phyloP scores from a whole-genome alignment of 305 asterid genomes.

The Galium porrigens region DNA sequence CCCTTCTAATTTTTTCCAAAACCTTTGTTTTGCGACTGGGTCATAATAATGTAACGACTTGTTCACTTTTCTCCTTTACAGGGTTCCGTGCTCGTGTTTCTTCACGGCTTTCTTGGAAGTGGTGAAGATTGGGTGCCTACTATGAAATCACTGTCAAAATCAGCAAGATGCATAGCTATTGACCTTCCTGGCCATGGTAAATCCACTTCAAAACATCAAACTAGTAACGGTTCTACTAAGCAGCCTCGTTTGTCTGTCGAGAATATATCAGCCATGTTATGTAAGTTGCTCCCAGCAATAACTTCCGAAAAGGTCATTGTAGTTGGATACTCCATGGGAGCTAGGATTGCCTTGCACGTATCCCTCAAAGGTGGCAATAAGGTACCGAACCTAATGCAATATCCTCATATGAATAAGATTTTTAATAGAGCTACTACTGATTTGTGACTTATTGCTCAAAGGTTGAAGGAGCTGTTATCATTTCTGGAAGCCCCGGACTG shows the following conservation, averaged over 20 bases:
- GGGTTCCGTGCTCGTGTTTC: slow-evolving; percentile 56
- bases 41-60: not conserved
- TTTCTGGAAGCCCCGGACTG: slow-evolving; percentile 92
- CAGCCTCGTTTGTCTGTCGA: slow-evolving; percentile 48
- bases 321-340: slow-evolving; percentile 95
- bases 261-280: slow-evolving; percentile 36
- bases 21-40: slow-evolving; percentile 7
- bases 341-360: slow-evolving; percentile 63
- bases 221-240: slow-evolving; percentile 16
- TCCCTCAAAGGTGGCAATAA: slow-evolving; percentile 51
- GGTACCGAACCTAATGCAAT: slow-evolving; percentile 27
- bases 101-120: slow-evolving; percentile 88
- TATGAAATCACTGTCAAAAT: slow-evolving; percentile 70
- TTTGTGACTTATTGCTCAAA: slow-evolving; percentile 12
- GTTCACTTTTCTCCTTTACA: slow-evolving; percentile 22
- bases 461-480: slow-evolving; percentile 69
- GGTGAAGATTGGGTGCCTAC: slow-evolving; percentile 72
- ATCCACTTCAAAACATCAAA: slow-evolving; percentile 36
- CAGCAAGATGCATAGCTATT: slow-evolving; percentile 61
- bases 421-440: not conserved
- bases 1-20: not conserved
- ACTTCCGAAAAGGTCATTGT: slow-evolving; percentile 49
- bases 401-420: not conserved
- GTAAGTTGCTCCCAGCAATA: slow-evolving; percentile 39
- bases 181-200: slow-evolving; percentile 96